Conservation (phyloP, 176 grass and related monocot species). For the Avena atlantica region DNA sequence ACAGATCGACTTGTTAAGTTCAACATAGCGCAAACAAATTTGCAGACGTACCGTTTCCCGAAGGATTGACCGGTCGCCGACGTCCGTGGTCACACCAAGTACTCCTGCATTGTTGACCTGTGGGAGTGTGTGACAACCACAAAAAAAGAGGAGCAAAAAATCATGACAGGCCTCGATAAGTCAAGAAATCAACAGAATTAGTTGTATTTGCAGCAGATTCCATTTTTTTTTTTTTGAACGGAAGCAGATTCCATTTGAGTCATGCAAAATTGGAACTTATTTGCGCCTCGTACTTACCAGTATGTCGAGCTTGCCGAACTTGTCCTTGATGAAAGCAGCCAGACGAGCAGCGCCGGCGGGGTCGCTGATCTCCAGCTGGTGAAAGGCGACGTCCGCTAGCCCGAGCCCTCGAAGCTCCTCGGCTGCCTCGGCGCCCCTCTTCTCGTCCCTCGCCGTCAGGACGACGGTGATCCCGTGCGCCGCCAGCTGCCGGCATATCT, state of each 20-base stretch:
- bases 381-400: constrained; percentile 45
- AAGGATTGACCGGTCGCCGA: background rate
- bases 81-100: constrained; percentile 25
- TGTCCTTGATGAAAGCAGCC: constrained; percentile 37
- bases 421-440: constrained; percentile 20
- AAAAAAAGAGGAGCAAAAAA: too few species aligned
- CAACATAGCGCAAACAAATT: too few species aligned
- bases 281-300: background rate
- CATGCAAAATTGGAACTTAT: too few species aligned
- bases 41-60: background rate
- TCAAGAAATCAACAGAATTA: too few species aligned
- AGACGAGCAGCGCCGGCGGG: constrained; percentile 29
- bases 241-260: too few species aligned
- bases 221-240: too few species aligned
- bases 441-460: constrained; percentile 40
- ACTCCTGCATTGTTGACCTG: constrained; percentile 50
- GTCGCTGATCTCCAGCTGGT: constrained; percentile 55
- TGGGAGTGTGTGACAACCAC: background rate
- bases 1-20: too few species aligned
- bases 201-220: too few species aligned
- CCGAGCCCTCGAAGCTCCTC: constrained; percentile 17
- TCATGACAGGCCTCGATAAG: too few species aligned
- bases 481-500: constrained; percentile 55
- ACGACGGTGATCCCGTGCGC: constrained; percentile 38
- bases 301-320: constrained; percentile 60